Conservation (phyloP, 2,329 filamentous ascomycete species). For the Aspergillus terreus region DNA sequence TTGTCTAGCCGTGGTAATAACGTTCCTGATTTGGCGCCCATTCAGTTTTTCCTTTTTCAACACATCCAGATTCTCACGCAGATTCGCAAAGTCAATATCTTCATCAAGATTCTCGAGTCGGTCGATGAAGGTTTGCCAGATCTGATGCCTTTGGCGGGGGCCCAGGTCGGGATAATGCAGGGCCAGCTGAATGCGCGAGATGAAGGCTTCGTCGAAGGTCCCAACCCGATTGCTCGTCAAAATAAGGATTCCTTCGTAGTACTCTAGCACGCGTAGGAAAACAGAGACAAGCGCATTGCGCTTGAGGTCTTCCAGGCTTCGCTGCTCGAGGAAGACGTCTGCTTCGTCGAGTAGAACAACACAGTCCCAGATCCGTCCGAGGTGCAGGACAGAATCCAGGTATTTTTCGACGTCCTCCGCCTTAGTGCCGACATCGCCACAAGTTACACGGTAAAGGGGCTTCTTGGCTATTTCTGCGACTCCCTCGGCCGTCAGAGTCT, state of each 20-base stretch:
- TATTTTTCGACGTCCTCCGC: neutral
- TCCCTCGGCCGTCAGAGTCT: slow-evolving; percentile 1
- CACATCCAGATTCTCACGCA: too few species aligned
- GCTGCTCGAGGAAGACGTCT: neutral
- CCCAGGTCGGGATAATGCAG: neutral
- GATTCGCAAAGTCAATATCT: too few species aligned
- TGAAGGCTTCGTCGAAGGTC: slow-evolving; percentile 1
- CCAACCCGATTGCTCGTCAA: slow-evolving; percentile 1
- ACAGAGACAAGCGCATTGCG: slow-evolving; percentile 2
- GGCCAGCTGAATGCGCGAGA: neutral
- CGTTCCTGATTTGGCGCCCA: too few species aligned
- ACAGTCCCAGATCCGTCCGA: neutral
- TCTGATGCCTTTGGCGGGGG: neutral
- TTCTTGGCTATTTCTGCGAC: neutral
- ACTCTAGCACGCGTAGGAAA: slow-evolving; percentile 1
- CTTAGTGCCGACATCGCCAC: neutral
- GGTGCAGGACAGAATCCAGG: neutral
- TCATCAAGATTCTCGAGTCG: neutral
- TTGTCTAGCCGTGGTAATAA: too few species aligned
- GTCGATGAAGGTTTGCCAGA: neutral
- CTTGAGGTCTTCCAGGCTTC: neutral
- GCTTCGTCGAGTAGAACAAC: slow-evolving; percentile 1
- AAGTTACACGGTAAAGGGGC: neutral
- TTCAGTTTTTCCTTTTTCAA: too few species aligned
- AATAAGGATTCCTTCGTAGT: slow-evolving; percentile 2